These are phyloP conservation scores for Metarhizium anisopliae DNA, from an alignment of 2,329 filamentous ascomycete genomes.

Conservation along the genomic window DNA sequence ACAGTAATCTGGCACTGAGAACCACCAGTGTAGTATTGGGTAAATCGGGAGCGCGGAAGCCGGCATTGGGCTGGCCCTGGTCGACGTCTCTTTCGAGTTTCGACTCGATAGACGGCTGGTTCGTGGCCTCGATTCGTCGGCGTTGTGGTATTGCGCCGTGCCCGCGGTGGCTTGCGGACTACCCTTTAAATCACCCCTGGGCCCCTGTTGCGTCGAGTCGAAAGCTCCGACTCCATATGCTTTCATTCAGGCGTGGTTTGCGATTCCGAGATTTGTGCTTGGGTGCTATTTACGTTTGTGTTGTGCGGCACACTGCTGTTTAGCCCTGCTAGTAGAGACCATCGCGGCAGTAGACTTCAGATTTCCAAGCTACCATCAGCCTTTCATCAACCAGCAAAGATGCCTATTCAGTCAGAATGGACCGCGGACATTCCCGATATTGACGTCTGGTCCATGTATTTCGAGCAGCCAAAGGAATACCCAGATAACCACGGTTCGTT, in stretches of 20 bases:
- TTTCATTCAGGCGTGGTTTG: not conserved
- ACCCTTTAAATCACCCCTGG: not conserved
- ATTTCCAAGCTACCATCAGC: not conserved
- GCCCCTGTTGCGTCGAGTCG: not conserved
- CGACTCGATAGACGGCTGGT: not conserved
- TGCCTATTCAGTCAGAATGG: slow-evolving; percentile 64
- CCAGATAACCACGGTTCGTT: slow-evolving; percentile 62
- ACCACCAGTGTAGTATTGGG: not conserved
- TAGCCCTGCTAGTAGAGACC: too few relatives aligned
- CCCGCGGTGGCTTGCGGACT: not conserved
- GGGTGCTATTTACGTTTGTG: not conserved
- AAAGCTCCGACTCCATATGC: not conserved
- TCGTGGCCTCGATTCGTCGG: not conserved
- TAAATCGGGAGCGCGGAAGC: not conserved
- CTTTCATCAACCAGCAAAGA: slow-evolving; percentile 23
- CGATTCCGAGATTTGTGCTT: not conserved
- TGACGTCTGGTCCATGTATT: slow-evolving; percentile 72
- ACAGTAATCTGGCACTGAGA: not conserved
- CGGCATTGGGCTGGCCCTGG: not conserved
- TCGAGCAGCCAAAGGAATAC: slow-evolving; percentile 60
- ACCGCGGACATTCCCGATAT: slow-evolving; percentile 62
- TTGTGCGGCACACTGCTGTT: too few relatives aligned
- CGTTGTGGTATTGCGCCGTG: not conserved
- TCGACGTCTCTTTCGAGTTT: too few relatives aligned
- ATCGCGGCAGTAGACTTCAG: too few relatives aligned